These are phyloP conservation scores for Fusarium austroafricanum DNA, from an alignment of 2,329 filamentous ascomycete genomes.

Conservation along the genomic window DNA sequence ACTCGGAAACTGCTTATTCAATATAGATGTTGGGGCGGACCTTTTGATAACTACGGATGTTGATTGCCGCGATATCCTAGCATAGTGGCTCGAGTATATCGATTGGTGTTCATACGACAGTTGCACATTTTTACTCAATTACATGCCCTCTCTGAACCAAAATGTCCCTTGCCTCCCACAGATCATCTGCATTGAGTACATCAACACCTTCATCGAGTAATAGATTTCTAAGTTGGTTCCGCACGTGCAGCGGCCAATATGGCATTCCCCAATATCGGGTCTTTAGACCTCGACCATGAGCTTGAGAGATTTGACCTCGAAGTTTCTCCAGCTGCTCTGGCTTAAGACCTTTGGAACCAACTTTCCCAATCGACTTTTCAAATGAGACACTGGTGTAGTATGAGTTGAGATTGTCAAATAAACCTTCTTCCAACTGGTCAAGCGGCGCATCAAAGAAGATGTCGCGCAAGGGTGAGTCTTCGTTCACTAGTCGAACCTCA, in stretches of 20 bases:
- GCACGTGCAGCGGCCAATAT: constrained; percentile 63
- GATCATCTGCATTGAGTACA: constrained; percentile 71
- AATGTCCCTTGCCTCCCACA: constrained; percentile 53
- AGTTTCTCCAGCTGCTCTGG: constrained; percentile 57
- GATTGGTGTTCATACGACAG: not conserved
- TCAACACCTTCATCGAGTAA: constrained; percentile 69
- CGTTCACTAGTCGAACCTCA: constrained; percentile 27
- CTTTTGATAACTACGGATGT: constrained; percentile 8
- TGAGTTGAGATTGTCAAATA: constrained; percentile 67
- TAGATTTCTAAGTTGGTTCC: constrained; percentile 68
- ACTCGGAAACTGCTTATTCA: constrained; percentile 37
- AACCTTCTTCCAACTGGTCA: constrained; percentile 49
- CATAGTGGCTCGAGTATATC: not conserved
- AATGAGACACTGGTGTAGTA: constrained; percentile 75
- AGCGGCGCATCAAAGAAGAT: constrained; percentile 76
- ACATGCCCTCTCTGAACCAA: constrained; percentile 13
- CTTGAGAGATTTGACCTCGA: constrained; percentile 59
- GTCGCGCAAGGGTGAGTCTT: constrained; percentile 57
- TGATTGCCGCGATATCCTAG: not conserved
- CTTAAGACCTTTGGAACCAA: constrained; percentile 59
- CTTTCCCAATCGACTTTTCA: constrained; percentile 62
- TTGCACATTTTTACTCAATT: not conserved
- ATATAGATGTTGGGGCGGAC: constrained; percentile 4
- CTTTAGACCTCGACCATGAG: constrained; percentile 65
- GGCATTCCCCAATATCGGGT: constrained; percentile 72